Evolutionary conservation across 257 asterid species (phyloP).

Genomic region (Dorcoceras hygrometricum): DNA sequence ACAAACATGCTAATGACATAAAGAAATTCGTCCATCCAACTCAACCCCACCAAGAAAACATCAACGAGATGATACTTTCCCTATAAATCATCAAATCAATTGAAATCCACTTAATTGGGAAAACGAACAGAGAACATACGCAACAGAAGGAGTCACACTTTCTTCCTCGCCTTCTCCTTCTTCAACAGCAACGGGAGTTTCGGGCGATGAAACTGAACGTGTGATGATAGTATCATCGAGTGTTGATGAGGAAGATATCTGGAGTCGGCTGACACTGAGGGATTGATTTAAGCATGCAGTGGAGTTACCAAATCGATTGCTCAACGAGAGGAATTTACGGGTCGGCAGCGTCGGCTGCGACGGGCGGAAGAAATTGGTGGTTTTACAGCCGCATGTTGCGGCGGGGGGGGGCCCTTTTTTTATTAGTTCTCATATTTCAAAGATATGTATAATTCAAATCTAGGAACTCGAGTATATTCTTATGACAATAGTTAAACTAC

Average conservation of each 20-base stretch:
- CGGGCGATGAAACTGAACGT: slow-evolving; percentile 47
- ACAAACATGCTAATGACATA: too few species aligned
- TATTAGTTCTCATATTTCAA: too few species aligned
- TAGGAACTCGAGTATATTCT: too few species aligned
- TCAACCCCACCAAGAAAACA: neutral
- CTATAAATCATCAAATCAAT: neutral
- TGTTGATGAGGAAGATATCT: slow-evolving; percentile 22
- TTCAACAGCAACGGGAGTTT: slow-evolving; percentile 36
- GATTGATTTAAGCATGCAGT: slow-evolving; percentile 27
- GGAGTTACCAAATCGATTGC: slow-evolving; percentile 20
- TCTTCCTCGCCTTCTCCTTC: slow-evolving; percentile 32
- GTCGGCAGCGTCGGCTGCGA: slow-evolving; percentile 32
- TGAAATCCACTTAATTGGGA: neutral
- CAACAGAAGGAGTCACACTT: slow-evolving; percentile 30
- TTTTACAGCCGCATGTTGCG: slow-evolving; percentile 41
- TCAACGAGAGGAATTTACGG: slow-evolving; percentile 19
- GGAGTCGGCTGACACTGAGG: slow-evolving; percentile 15
- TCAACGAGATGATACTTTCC: neutral
- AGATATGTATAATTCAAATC: too few species aligned
- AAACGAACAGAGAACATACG: slow-evolving; percentile 32
- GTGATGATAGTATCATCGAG: slow-evolving; percentile 5
- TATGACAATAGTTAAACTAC: too few species aligned
- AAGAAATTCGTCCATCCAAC: too few species aligned
- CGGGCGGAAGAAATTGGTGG: slow-evolving; percentile 32
- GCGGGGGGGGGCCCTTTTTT: too few species aligned